These are phyloP conservation scores for Blepharisma stoltei DNA, from an alignment of 73 alveolate genomes.

Conservation along the genomic window DNA sequence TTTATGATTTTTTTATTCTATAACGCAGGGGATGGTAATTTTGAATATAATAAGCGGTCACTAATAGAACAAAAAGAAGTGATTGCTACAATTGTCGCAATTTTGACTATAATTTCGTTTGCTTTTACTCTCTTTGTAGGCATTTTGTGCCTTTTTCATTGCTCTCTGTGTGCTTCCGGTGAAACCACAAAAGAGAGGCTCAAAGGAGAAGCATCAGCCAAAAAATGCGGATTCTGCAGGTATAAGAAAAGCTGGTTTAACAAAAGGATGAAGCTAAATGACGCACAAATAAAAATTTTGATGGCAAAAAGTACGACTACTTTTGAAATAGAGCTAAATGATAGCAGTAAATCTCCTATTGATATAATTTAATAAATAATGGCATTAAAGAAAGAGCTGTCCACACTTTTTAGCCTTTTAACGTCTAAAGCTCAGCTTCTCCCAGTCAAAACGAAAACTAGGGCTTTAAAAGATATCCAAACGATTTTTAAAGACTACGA, in stretches of 20 bases:
- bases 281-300: no score
- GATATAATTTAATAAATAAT: background rate
- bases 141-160: background rate
- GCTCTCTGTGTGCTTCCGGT: background rate
- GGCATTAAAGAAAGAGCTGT: constrained; percentile 25
- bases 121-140: background rate
- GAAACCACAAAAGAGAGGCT: constrained; percentile 27
- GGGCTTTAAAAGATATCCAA: constrained; percentile 29
- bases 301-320: background rate
- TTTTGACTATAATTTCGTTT: background rate
- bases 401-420: background rate
- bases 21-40: constrained; percentile 35
- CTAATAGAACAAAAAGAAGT: background rate
- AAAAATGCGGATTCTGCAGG: no score
- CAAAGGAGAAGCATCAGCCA: background rate
- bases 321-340: no score
- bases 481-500: background rate
- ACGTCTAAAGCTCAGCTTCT: background rate
- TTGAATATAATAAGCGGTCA: background rate
- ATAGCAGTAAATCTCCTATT: no score
- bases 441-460: background rate
- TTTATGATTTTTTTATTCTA: constrained; percentile 9
- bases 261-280: no score
- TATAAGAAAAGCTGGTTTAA: no score
- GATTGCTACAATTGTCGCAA: background rate